Percentiles rank a stretch among this genome's conserved stretches.
These are phyloP conservation scores for Triangularia verruculosa DNA, from an alignment of 2,329 filamentous ascomycete genomes.

Conservation along the genomic window DNA sequence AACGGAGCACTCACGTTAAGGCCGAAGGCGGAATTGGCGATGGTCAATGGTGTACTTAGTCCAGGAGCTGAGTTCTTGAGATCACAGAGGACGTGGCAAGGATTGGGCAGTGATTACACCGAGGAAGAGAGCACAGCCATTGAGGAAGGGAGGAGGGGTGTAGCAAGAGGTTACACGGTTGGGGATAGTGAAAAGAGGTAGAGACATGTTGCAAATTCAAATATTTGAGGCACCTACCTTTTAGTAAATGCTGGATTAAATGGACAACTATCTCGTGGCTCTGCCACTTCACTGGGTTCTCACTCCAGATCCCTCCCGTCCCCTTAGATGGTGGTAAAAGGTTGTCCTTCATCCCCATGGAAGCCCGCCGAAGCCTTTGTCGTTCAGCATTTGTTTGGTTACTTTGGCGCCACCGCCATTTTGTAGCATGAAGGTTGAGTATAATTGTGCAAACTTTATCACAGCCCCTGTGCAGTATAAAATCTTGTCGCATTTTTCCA, in stretches of 20 bases:
- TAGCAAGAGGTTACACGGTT: slow-evolving; percentile 84
- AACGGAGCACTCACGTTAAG: slow-evolving; percentile 52
- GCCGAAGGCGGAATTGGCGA: slow-evolving; percentile 67
- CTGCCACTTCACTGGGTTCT: no score
- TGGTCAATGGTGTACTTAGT: slow-evolving; percentile 81
- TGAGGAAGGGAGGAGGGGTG: slow-evolving; percentile 81
- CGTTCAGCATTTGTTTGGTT: no score
- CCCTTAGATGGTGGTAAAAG: no score
- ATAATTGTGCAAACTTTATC: neutral
- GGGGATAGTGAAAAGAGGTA: slow-evolving; percentile 40
- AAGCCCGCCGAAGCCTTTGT: no score
- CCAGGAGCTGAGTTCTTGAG: slow-evolving; percentile 86
- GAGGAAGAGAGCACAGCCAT: slow-evolving; percentile 58
- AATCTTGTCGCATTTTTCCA: no score
- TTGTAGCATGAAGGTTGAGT: neutral
- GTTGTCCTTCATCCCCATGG: no score
- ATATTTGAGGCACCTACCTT: no score
- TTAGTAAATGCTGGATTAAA: no score
- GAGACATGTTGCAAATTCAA: neutral
- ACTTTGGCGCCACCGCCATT: neutral
- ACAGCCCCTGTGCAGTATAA: neutral
- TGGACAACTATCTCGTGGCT: no score
- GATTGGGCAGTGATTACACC: slow-evolving; percentile 81
- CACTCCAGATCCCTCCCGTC: no score
- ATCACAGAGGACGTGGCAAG: slow-evolving; percentile 84